A percentile compares a stretch with the other conserved stretches of the same genome.
Evolutionary conservation across 352 stramenopile species (phyloP).

Genomic region (Phytophthora palmivora): DNA sequence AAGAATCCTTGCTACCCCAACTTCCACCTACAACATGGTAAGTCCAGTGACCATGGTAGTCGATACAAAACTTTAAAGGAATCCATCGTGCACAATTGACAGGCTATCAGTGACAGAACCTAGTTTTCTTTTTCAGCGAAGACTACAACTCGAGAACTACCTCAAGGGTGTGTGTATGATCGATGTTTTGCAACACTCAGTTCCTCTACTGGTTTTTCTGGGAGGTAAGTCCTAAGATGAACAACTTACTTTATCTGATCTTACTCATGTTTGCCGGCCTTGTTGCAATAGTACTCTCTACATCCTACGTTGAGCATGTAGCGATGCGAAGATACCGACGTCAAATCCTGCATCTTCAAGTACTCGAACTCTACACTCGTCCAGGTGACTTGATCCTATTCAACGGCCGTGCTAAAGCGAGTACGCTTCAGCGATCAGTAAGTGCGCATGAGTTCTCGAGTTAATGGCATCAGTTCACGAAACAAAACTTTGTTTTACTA

Average conservation of each 20-base stretch:
- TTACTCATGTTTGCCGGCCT: too few relatives aligned
- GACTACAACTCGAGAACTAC: conserved; percentile 53
- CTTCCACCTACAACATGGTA: conserved; percentile 56
- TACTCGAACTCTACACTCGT: conserved; percentile 58
- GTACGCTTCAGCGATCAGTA: conserved; percentile 58
- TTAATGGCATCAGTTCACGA: neutral
- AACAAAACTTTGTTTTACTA: neutral
- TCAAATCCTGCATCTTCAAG: conserved; percentile 68
- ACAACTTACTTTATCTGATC: too few relatives aligned
- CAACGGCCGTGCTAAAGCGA: conserved; percentile 54
- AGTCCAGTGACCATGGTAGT: conserved; percentile 2
- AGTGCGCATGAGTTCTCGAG: conserved; percentile 1
- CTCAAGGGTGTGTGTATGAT: conserved; percentile 55
- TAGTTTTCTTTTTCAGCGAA: conserved; percentile 47
- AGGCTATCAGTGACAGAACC: conserved; percentile 49
- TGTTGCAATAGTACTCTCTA: conserved; percentile 37
- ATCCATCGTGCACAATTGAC: neutral
- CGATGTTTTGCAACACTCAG: conserved; percentile 42
- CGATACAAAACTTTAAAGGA: too few relatives aligned
- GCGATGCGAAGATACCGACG: conserved; percentile 34
- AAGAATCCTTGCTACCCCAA: conserved; percentile 24
- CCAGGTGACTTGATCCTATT: conserved; percentile 70
- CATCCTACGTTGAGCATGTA: conserved; percentile 40
- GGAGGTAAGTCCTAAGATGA: conserved; percentile 40
- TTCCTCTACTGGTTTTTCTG: conserved; percentile 61